Base-by-base conservation (phyloP, 2,329 filamentous ascomycete genomes). In the Lanzia echinophila region DNA sequence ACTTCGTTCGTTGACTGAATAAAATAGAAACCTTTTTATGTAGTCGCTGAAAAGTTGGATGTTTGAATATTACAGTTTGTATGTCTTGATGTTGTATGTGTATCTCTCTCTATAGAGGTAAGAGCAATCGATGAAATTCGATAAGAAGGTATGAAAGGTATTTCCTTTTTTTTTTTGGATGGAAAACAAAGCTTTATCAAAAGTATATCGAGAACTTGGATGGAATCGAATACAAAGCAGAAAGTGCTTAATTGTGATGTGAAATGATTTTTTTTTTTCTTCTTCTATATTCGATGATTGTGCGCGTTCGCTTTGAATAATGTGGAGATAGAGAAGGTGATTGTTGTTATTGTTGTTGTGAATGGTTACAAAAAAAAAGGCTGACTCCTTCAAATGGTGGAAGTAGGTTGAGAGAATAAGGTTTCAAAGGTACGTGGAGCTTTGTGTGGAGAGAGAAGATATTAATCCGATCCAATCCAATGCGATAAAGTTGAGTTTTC, bases 401-500 rank as follows among this genome's bases (percentile, higher is more conserved):
- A n/a, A 19, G 11, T 22, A 15, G 11, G 19, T 8, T 11, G 19
- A 24, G 41, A 24, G 19, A 20, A 51, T 45, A 41, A n/a, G 49
- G 20, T 47, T 46, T 31, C 28, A 6, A 6, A 10, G 31, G 17
- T 24, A n/a, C 17, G 19, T 31, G 31, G 13, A 28, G 47, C 12
- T 17, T 20, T 15, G 8, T 17, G 41, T 43, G 41, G 41, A 41
- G 43, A 43, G 41, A 45, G 41, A 45, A 38, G 17, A 50, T 38
- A 28, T 33, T 47, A 47, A 33, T 47, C 44, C 28, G 11, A 34
- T 47, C 44, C 44, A 47, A 47, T 34, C 28, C 44, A 34, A 47
- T 47, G 28, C 44, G 31, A 47, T 34, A 11, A 33, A 22, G 20
- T 19, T 41, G n/a, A n/a, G n/a, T n/a, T n/a, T n/a, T n/a, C n/a